Evolutionary conservation across 2,329 filamentous ascomycete genomes (phyloP).

Genomic region (Knufia fluminis): DNA sequence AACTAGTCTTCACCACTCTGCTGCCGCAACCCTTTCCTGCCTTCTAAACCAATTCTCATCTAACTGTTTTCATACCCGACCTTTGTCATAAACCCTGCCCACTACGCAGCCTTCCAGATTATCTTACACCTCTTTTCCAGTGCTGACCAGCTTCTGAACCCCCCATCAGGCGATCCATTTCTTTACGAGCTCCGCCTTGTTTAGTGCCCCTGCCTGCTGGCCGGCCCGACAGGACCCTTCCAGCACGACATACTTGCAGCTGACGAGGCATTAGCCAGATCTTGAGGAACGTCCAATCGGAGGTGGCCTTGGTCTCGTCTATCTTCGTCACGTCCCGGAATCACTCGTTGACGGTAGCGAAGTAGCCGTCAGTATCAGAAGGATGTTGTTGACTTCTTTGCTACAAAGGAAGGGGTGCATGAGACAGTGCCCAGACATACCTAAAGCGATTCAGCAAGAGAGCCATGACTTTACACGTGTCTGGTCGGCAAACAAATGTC

Average conservation of each 20-base stretch:
- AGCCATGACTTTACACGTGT: conserved; percentile 7
- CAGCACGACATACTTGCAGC: conserved; percentile 6
- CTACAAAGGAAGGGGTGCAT: background rate
- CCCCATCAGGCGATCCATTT: background rate
- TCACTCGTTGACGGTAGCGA: background rate
- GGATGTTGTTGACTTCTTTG: background rate
- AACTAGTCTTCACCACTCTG: background rate
- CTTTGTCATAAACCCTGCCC: conserved; percentile 4
- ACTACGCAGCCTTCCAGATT: background rate
- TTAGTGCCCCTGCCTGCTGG: background rate
- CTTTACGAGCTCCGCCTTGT: background rate
- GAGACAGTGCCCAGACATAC: background rate
- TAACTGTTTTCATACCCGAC: background rate
- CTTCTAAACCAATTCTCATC: background rate
- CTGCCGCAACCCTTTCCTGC: background rate
- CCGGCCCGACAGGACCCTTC: background rate
- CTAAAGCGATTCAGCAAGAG: background rate
- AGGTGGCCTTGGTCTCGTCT: background rate
- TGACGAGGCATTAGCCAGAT: background rate
- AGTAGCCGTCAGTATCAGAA: background rate
- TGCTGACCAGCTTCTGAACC: background rate
- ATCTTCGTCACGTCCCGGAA: background rate
- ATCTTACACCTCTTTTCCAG: background rate
- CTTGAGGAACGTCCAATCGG: conserved; percentile 1
- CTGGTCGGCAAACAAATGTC: conserved; percentile 9